These are phyloP conservation scores for Penicillium sp. DNA, from an alignment of 2,329 filamentous ascomycete genomes.

Conservation along the genomic window DNA sequence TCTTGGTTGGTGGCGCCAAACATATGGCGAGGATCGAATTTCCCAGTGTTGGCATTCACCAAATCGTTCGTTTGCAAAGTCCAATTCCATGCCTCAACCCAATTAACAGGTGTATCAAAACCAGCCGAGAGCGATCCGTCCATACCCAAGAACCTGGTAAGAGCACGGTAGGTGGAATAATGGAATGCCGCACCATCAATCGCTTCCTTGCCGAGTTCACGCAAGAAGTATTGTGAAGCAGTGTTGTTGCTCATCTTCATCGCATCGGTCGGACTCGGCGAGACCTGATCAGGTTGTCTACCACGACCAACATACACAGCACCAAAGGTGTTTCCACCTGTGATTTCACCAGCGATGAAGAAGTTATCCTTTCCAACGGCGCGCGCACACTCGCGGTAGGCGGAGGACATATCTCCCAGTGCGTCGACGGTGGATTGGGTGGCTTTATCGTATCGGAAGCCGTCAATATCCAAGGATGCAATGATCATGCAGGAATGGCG, in stretches of 20 bases:
- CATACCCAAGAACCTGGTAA: slow-evolving; percentile 61
- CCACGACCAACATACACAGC: slow-evolving; percentile 63
- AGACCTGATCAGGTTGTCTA: slow-evolving; percentile 55
- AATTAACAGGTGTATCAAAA: slow-evolving; percentile 56
- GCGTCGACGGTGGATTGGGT: slow-evolving; percentile 64
- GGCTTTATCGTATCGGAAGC: slow-evolving; percentile 67
- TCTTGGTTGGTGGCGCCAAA: slow-evolving; percentile 66
- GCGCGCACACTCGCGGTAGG: slow-evolving; percentile 58
- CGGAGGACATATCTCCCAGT: slow-evolving; percentile 58
- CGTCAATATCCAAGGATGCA: slow-evolving; percentile 62
- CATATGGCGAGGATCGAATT: slow-evolving; percentile 65
- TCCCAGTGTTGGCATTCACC: slow-evolving; percentile 59
- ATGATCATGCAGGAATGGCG: slow-evolving; percentile 65
- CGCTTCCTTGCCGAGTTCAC: slow-evolving; percentile 52
- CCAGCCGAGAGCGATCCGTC: slow-evolving; percentile 57
- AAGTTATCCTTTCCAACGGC: slow-evolving; percentile 62
- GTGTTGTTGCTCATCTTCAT: slow-evolving; percentile 50
- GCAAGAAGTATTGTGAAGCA: slow-evolving; percentile 50
- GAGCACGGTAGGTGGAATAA: slow-evolving; percentile 61
- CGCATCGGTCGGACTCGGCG: slow-evolving; percentile 44
- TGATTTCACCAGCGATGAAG: slow-evolving; percentile 64
- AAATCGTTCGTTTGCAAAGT: slow-evolving; percentile 60
- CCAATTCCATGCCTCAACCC: slow-evolving; percentile 55
- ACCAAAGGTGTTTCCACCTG: slow-evolving; percentile 61
- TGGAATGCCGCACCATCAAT: slow-evolving; percentile 65